These are phyloP conservation scores for Globisporangium paddicum DNA, from an alignment of 352 stramenopile genomes.

Conservation along the genomic window DNA sequence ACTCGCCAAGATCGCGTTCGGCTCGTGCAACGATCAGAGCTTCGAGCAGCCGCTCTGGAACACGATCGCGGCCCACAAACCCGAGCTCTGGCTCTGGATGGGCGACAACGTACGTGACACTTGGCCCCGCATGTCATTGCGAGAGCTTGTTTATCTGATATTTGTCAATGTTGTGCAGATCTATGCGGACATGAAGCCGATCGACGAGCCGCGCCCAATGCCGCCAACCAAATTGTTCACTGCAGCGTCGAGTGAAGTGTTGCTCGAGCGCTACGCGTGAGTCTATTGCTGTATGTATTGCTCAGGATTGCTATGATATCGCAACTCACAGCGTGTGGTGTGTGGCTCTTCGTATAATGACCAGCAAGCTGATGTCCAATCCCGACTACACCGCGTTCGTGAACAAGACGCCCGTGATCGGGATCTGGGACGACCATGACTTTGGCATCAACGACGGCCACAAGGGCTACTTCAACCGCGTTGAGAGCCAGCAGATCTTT, in stretches of 20 bases:
- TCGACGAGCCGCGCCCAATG: slow-evolving; percentile 38
- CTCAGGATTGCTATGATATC: neutral
- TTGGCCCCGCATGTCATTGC: neutral
- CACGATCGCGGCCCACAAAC: slow-evolving; percentile 48
- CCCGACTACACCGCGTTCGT: slow-evolving; percentile 63
- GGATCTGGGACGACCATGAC: slow-evolving; percentile 90
- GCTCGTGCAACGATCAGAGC: slow-evolving; percentile 86
- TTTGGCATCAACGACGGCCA: slow-evolving; percentile 89
- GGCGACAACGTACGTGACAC: slow-evolving; percentile 68
- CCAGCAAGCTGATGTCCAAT: slow-evolving; percentile 57
- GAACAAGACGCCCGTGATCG: slow-evolving; percentile 64
- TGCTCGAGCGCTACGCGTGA: slow-evolving; percentile 60
- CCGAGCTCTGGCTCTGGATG: slow-evolving; percentile 85
- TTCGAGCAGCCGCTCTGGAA: slow-evolving; percentile 76
- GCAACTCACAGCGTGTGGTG: slow-evolving; percentile 3
- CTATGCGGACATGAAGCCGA: slow-evolving; percentile 67
- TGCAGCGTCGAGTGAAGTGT: slow-evolving; percentile 39
- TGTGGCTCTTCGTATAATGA: neutral
- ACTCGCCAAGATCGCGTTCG: slow-evolving; percentile 63
- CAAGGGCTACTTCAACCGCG: slow-evolving; percentile 66
- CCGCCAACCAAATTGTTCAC: slow-evolving; percentile 56
- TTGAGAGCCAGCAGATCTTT: slow-evolving; percentile 82
- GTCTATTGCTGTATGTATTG: slow-evolving; percentile 1
- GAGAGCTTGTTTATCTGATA: neutral
- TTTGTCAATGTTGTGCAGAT: slow-evolving; percentile 32